Evolutionary conservation across 371 early-diverging fungal species (phyloP).

Genomic region (Lichtheimia ramosa): DNA sequence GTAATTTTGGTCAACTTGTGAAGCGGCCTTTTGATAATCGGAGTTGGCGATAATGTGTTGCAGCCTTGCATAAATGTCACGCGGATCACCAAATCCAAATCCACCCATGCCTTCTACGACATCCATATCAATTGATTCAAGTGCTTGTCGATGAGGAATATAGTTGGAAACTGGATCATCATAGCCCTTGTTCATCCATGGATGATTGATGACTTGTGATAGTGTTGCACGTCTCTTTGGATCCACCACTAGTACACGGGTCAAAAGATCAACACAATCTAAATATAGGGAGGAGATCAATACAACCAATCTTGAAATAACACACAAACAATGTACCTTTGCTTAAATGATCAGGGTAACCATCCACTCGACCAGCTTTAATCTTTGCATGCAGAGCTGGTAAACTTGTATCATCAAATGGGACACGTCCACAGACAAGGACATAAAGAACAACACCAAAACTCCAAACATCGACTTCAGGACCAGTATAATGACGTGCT

Average conservation of each 20-base stretch:
- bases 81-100: slow-evolving; percentile 39
- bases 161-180: slow-evolving; percentile 43
- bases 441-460: slow-evolving; percentile 90
- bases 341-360: slow-evolving; percentile 44
- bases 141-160: slow-evolving; percentile 35
- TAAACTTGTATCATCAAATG: slow-evolving; percentile 80
- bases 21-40: slow-evolving; percentile 36
- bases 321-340: slow-evolving; percentile 27
- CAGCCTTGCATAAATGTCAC: slow-evolving; percentile 28
- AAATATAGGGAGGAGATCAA: not conserved
- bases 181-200: slow-evolving; percentile 75
- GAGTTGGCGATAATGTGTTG: slow-evolving; percentile 27
- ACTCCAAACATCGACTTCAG: slow-evolving; percentile 93
- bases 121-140: slow-evolving; percentile 33
- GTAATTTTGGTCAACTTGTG: slow-evolving; percentile 25
- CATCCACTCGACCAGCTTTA: slow-evolving; percentile 48
- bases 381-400: slow-evolving; percentile 68
- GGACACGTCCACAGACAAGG: slow-evolving; percentile 80
- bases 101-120: slow-evolving; percentile 49
- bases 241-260: slow-evolving; percentile 66
- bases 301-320: not conserved
- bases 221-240: slow-evolving; percentile 60
- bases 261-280: slow-evolving; percentile 69
- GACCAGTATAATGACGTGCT: slow-evolving; percentile 81
- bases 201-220: slow-evolving; percentile 56